Base-by-base conservation (phyloP, 2,329 filamentous ascomycete species). In the Nemania sp. region DNA sequence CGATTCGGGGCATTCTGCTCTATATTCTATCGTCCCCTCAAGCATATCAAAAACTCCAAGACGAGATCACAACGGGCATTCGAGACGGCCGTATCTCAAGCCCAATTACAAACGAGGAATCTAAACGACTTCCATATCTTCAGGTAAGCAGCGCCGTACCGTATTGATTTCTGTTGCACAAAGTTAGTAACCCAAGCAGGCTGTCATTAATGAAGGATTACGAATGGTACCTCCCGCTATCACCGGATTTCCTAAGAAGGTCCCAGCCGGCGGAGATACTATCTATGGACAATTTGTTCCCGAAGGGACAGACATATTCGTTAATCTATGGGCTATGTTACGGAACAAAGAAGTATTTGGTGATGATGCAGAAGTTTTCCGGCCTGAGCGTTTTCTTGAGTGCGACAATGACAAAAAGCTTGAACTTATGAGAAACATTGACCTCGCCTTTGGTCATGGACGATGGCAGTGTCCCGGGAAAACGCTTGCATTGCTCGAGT, bases 191-290 rank as follows among this genome's bases (percentile, higher is more conserved):
- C 12, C 1, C n/a, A 1, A 22, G 23, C 5, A 66, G 64, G 64
- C 64, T 19, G 58, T 66, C 3, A 62, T 66, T 34, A 47, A 59
- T n/a, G 64, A 66, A 54, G 63, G 64, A 3, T 26, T 66, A 6
- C 56, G 63, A 31, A 64, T 66, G 59, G 47, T 62, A 11, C 61
- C 64, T 3, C 61, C 64, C 2, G 52, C 52, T 1, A 56, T 56
- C 24, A 57, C 45, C 0, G 62, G 62, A 1, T 64, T 66, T 15
- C 59, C 61, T 12, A 66, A 66, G 51, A 60, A 49, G 23, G 62
- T 66, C 7, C 64, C 64, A 3, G 30, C 49, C 2, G 63, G 61
- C 8, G 64, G 64, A 19, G 64, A 66, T 30, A 62, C 39, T 3
- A 46, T 66, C 5, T 56, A 54, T 28, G 63, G 62, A 8, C 50